These are phyloP conservation scores for Starmerella riodocensis DNA, from an alignment of 805 yeast species.

Conservation along the genomic window DNA sequence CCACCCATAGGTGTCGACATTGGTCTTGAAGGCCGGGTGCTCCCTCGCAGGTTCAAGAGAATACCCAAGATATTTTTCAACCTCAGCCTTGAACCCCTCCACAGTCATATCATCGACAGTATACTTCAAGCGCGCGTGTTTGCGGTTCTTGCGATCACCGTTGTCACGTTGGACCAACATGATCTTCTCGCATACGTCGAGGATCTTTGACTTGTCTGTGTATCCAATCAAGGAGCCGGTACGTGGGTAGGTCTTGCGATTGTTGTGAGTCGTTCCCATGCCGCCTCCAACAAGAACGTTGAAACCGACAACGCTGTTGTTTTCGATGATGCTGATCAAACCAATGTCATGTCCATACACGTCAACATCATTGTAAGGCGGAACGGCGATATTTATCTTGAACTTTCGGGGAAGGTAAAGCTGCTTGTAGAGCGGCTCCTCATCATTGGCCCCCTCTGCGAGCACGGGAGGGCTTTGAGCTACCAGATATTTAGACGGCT, in stretches of 20 bases:
- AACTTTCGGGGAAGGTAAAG: constrained; percentile 89
- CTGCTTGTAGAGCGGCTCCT: constrained; percentile 79
- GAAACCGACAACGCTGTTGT: constrained; percentile 58
- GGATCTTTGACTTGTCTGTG: constrained; percentile 52
- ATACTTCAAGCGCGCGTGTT: constrained; percentile 94
- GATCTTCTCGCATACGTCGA: constrained; percentile 73
- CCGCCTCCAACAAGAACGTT: constrained; percentile 94
- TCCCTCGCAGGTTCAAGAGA: constrained; percentile 56
- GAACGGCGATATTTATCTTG: constrained; percentile 87
- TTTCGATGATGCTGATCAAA: constrained; percentile 61
- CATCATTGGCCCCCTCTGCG: constrained; percentile 37
- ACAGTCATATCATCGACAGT: constrained; percentile 91
- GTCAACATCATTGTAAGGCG: constrained; percentile 93
- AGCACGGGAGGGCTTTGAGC: constrained; percentile 55
- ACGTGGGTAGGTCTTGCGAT: constrained; percentile 91
- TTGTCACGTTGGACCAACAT: constrained; percentile 88
- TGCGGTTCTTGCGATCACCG: constrained; percentile 93
- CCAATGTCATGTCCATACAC: constrained; percentile 94
- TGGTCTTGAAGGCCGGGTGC: constrained; percentile 61
- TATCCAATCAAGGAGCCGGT: constrained; percentile 81
- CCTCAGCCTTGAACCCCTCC: constrained; percentile 63
- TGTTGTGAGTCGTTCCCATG: constrained; percentile 97
- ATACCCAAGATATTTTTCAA: constrained; percentile 72
- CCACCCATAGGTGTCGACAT: constrained; percentile 92
- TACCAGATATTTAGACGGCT: constrained; percentile 52